Percentiles rank a stretch among this genome's conserved stretches.
Evolutionary conservation across 352 stramenopile genomes (phyloP).

Genomic region (Globisporangium polare): DNA sequence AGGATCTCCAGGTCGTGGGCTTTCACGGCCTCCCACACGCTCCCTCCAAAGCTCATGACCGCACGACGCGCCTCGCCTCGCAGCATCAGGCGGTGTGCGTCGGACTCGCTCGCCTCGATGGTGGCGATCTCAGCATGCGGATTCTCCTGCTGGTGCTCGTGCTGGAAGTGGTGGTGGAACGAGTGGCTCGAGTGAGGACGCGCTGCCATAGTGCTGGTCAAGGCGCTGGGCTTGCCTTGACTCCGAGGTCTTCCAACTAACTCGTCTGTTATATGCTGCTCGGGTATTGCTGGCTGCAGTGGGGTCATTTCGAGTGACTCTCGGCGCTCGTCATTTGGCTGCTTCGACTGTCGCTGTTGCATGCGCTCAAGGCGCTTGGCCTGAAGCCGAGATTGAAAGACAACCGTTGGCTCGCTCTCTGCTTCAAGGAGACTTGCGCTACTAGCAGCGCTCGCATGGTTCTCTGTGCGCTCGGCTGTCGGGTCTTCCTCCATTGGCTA

Average conservation of each 20-base stretch:
- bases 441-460: background rate
- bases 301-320: background rate
- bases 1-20: constrained; percentile 47
- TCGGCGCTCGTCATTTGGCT: background rate
- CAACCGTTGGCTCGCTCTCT: background rate
- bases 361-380: constrained; percentile 59
- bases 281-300: background rate
- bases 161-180: background rate
- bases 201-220: background rate
- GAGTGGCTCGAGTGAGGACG: background rate
- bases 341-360: constrained; percentile 20
- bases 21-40: constrained; percentile 49
- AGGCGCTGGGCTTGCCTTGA: background rate
- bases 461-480: no score
- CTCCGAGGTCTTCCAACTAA: background rate
- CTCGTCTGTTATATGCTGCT: background rate
- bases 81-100: constrained; percentile 30
- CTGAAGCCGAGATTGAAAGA: constrained; percentile 49
- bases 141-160: background rate
- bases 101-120: constrained; percentile 3
- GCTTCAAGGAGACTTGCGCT: background rate
- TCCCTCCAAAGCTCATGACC: constrained; percentile 50
- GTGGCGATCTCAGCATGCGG: background rate
- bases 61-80: constrained; percentile 52
- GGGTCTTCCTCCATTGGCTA: no score